A percentile compares a stretch with the other conserved stretches of the same genome.
These are phyloP conservation scores for Martensiomyces pterosporus DNA, from an alignment of 192 early-diverging fungal species.

Conservation along the genomic window DNA sequence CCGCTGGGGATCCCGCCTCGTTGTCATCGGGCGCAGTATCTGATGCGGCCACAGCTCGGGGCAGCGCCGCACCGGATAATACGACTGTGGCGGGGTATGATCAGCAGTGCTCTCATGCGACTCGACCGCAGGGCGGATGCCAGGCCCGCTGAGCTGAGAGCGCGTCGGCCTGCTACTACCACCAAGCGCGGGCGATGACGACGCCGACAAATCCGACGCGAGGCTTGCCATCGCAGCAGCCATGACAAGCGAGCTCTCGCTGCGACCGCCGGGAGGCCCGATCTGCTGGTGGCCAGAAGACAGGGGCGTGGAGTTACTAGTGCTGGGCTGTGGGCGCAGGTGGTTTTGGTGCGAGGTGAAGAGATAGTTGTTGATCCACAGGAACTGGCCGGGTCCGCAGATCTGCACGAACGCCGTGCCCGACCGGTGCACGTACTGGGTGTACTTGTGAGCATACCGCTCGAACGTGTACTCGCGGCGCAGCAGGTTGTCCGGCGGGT, in stretches of 20 bases:
- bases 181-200: not conserved
- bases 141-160: too few relatives aligned
- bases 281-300: too few relatives aligned
- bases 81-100: slow-evolving; percentile 6
- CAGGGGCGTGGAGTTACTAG: not conserved
- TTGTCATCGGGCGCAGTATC: slow-evolving; percentile 9
- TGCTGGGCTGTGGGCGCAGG: slow-evolving; percentile 9
- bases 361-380: slow-evolving; percentile 87
- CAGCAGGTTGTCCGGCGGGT: slow-evolving; percentile 62
- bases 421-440: slow-evolving; percentile 87
- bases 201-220: not conserved
- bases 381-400: slow-evolving; percentile 63
- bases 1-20: slow-evolving; percentile 5
- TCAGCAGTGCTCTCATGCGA: not conserved
- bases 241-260: not conserved
- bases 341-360: slow-evolving; percentile 36
- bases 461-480: slow-evolving; percentile 56
- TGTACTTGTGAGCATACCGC: slow-evolving; percentile 53
- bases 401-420: slow-evolving; percentile 95
- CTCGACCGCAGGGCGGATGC: too few relatives aligned
- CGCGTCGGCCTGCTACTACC: too few relatives aligned
- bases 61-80: slow-evolving; percentile 22
- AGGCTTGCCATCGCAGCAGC: too few relatives aligned
- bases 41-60: slow-evolving; percentile 48
- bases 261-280: too few relatives aligned